Percentiles rank a stretch among this genome's conserved stretches.
Conservation (phyloP, 345 rosid genomes). For the Salix brachista region DNA sequence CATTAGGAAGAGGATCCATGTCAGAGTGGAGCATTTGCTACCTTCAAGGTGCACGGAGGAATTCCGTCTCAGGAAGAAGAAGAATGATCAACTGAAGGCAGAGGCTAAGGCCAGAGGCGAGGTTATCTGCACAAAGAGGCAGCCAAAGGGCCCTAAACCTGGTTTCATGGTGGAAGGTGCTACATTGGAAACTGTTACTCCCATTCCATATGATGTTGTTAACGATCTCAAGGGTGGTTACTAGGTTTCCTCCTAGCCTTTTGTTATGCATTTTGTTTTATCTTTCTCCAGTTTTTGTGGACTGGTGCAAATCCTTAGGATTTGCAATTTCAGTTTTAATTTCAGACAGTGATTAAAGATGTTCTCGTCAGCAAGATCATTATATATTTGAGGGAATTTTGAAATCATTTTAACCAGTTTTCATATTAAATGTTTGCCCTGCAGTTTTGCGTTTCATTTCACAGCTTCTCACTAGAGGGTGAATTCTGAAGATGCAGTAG, state of each 20-base stretch:
- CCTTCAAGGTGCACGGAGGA: conserved; percentile 69
- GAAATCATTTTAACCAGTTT: background rate
- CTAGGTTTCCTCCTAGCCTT: conserved; percentile 14
- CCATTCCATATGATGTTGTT: conserved; percentile 76
- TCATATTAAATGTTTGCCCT: background rate
- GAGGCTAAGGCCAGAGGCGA: conserved; percentile 64
- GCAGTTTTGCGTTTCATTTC: background rate
- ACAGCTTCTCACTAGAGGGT: background rate
- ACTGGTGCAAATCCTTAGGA: background rate
- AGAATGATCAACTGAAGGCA: conserved; percentile 62
- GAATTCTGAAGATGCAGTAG: background rate
- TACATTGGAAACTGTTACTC: conserved; percentile 66
- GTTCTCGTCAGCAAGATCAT: background rate
- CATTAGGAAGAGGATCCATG: conserved; percentile 69
- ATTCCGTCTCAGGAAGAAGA: conserved; percentile 48
- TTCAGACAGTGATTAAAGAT: background rate
- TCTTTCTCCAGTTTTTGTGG: background rate
- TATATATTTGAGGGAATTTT: background rate
- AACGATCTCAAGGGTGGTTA: conserved; percentile 81
- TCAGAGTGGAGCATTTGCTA: conserved; percentile 59
- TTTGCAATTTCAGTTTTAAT: background rate
- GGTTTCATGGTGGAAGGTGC: conserved; percentile 82
- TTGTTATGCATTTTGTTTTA: background rate
- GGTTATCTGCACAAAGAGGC: conserved; percentile 68
- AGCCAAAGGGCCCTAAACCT: conserved; percentile 67